A percentile compares a stretch with the other conserved stretches of the same genome.
Evolutionary conservation across 257 asterid species (phyloP).

Genomic region (Cinchona pubescens): DNA sequence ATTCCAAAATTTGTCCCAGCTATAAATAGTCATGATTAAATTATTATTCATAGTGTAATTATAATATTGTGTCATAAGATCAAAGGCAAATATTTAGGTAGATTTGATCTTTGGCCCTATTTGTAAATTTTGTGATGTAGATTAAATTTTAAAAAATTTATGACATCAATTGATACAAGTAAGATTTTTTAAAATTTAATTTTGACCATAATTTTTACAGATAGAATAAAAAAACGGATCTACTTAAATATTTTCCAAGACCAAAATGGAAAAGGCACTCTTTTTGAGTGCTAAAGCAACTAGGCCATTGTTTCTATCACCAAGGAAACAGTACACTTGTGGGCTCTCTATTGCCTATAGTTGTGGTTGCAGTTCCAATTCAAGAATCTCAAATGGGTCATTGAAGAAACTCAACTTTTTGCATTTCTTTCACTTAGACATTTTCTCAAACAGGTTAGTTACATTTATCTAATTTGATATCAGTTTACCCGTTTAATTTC

Average conservation of each 20-base stretch:
- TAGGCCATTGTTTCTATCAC: not conserved
- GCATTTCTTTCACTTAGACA: conserved; percentile 13
- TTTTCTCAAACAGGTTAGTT: conserved; percentile 50
- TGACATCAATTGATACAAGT: too few species aligned
- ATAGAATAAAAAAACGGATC: too few species aligned
- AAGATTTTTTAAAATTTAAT: too few species aligned
- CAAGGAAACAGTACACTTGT: conserved; percentile 1
- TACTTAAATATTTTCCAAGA: too few species aligned
- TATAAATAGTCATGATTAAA: not conserved
- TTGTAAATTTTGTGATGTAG: too few species aligned
- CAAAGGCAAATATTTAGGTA: too few species aligned
- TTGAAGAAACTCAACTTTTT: conserved; percentile 24
- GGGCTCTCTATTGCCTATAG: not conserved
- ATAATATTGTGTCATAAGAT: not conserved
- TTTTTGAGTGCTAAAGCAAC: conserved; percentile 2
- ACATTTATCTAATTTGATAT: not conserved
- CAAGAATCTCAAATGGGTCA: conserved; percentile 32
- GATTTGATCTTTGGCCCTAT: too few species aligned
- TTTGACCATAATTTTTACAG: too few species aligned
- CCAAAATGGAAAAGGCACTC: conserved; percentile 9
- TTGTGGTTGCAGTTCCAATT: conserved; percentile 18
- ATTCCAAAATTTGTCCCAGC: not conserved
- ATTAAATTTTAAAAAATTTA: too few species aligned
- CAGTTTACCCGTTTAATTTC: not conserved
- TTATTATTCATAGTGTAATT: not conserved